Conservation (phyloP, 73 alveolate species). For the Paramecium caudatum region DNA sequence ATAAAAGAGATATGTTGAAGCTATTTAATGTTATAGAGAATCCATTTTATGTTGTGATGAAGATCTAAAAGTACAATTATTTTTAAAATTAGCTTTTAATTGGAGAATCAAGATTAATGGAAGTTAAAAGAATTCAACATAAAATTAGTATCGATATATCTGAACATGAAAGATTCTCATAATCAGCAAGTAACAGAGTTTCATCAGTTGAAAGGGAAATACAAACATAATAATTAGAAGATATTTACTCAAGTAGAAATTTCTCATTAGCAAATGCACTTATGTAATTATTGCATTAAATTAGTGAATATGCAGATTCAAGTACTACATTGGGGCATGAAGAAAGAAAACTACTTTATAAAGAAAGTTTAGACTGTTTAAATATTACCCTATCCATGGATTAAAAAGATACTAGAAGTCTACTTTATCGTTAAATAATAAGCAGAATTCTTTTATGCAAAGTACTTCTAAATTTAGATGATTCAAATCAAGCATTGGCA, state of each 20-base stretch:
- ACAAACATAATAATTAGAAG: background rate
- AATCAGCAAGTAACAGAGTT: background rate
- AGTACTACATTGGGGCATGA: background rate
- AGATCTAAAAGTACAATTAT: background rate
- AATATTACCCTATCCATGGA: background rate
- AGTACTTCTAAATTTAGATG: constrained; percentile 9
- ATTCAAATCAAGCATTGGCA: background rate
- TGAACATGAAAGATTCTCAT: constrained; percentile 1
- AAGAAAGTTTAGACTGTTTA: constrained; percentile 9
- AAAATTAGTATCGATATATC: too few species aligned
- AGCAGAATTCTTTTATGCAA: constrained; percentile 10
- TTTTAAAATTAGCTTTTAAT: too few species aligned
- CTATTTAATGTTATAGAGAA: constrained; percentile 46
- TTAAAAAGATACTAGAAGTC: constrained; percentile 3
- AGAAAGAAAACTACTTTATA: background rate
- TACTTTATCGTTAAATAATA: constrained; percentile 27
- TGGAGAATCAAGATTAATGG: too few species aligned
- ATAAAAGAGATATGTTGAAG: constrained; percentile 31
- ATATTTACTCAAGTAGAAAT: constrained; percentile 8
- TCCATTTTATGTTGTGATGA: constrained; percentile 9
- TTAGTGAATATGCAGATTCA: constrained; percentile 1
- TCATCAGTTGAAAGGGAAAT: background rate
- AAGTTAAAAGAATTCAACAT: too few species aligned
- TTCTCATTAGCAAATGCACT: constrained; percentile 27
- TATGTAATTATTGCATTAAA: background rate